These are phyloP conservation scores for Candida coquimbonensis DNA, from an alignment of 805 yeast species.

Conservation along the genomic window DNA sequence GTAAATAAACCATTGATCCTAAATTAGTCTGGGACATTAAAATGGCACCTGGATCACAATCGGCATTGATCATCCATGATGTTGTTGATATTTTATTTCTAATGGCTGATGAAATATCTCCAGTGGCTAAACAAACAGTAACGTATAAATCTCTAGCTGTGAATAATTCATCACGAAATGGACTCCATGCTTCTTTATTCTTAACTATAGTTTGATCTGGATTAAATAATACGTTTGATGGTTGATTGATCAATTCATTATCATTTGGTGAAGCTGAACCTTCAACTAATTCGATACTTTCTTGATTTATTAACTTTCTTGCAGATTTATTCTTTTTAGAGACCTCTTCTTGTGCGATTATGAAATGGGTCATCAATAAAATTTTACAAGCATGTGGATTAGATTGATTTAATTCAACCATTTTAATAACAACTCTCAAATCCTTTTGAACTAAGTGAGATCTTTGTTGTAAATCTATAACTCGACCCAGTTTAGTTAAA, in stretches of 20 bases:
- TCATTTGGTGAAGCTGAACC: background rate
- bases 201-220: slow-evolving; percentile 7
- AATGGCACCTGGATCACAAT: slow-evolving; percentile 56
- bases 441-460: slow-evolving; percentile 64
- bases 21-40: slow-evolving; percentile 60
- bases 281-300: slow-evolving; percentile 10
- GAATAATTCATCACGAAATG: slow-evolving; percentile 71
- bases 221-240: background rate
- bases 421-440: slow-evolving; percentile 59
- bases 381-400: slow-evolving; percentile 47
- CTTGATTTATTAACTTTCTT: slow-evolving; percentile 26
- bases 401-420: slow-evolving; percentile 47
- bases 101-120: slow-evolving; percentile 58
- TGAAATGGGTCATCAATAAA: slow-evolving; percentile 53
- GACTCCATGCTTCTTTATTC: slow-evolving; percentile 55
- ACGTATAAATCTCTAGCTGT: slow-evolving; percentile 70
- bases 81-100: slow-evolving; percentile 56
- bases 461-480: slow-evolving; percentile 26
- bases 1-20: slow-evolving; percentile 62
- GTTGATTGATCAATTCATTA: slow-evolving; percentile 2
- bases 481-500: slow-evolving; percentile 31
- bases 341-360: slow-evolving; percentile 62
- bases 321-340: slow-evolving; percentile 32
- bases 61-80: slow-evolving; percentile 69
- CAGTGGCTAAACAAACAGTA: slow-evolving; percentile 60